phyloP scores from a whole-genome alignment of 257 asterid genomes.

The Capsicum chinense region DNA sequence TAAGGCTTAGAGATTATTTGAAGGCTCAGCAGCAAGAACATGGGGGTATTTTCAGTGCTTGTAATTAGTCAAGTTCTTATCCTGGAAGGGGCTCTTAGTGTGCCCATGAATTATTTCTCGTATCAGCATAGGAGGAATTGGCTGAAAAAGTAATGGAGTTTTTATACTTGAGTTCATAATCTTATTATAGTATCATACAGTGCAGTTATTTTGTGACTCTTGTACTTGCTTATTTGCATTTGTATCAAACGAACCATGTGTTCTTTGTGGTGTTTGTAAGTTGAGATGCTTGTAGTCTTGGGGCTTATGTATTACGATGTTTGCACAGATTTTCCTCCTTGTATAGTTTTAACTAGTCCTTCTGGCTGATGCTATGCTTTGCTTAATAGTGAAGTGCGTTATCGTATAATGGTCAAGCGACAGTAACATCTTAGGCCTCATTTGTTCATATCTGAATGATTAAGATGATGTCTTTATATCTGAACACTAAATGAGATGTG shows the following conservation, averaged over 20 bases:
- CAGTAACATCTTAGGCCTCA: neutral
- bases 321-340: neutral
- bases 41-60: neutral
- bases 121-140: neutral
- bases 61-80: slow-evolving; percentile 22
- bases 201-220: neutral
- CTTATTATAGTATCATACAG: neutral
- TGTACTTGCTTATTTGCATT: neutral
- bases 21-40: neutral
- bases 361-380: neutral
- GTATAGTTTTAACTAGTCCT: neutral
- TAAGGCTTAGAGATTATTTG: slow-evolving; percentile 1
- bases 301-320: slow-evolving; percentile 14
- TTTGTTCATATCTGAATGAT: neutral
- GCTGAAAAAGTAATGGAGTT: slow-evolving; percentile 5
- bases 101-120: neutral
- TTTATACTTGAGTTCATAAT: neutral
- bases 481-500: neutral
- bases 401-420: neutral
- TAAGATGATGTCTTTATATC: too few species aligned
- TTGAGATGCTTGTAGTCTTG: neutral
- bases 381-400: neutral
- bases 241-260: neutral
- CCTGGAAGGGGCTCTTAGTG: slow-evolving; percentile 7
- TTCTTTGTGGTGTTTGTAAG: neutral